Evolutionary conservation across 495 filamentous ascomycete genomes (phyloP), one percentile per base, ranked within the genome.

Genomic region (Penicillium herquei): DNA sequence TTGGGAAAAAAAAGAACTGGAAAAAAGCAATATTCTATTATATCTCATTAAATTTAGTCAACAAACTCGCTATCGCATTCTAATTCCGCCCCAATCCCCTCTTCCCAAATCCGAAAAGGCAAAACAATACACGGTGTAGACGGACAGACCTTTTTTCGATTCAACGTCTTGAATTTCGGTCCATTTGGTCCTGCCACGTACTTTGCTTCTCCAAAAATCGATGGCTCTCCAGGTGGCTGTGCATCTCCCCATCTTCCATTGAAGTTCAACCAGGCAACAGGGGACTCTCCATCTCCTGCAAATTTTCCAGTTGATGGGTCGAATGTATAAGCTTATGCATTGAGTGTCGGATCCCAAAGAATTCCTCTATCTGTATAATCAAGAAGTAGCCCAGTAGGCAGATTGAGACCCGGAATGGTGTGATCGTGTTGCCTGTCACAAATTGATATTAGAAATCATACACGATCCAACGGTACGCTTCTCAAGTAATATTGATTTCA

Each of bases 331-430:
- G 66, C 71, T 56, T 81, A 82, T 8, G 79, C 73, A 51, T 68
- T 78, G 6, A 71, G 61, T 3, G 70, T 65, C 7, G 82, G 82
- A 53, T 86, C 82, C 82, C 82, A 85, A 2, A 81, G 58, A 0
- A 63, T 57, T 21, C 82, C 72, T 55, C 75, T 66, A 74, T 88
- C 68, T 71, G 85, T 72, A 66, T 84, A 59, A 73, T 89, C 83
- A 75, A 89, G 66, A 66, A 85, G 59, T 74, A 77, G 64, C 62
- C 88, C 69, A 71, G 81, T 54, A 68, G 84, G 67, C 70, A 83
- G 60, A 72, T 85, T 75, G 72, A 92, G 12, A 73, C 86, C 67
- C 68, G 91, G 73, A 76, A 93, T 82, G 0, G 77, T 76, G 56
- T 85, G 81, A 61, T 84, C 81, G 52, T 85, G 82, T 48, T 65